A percentile compares a stretch with the other conserved stretches of the same genome.
These are phyloP conservation scores for Rhizopus arrhizus DNA, from an alignment of 371 early-diverging fungal genomes.

Conservation along the genomic window DNA sequence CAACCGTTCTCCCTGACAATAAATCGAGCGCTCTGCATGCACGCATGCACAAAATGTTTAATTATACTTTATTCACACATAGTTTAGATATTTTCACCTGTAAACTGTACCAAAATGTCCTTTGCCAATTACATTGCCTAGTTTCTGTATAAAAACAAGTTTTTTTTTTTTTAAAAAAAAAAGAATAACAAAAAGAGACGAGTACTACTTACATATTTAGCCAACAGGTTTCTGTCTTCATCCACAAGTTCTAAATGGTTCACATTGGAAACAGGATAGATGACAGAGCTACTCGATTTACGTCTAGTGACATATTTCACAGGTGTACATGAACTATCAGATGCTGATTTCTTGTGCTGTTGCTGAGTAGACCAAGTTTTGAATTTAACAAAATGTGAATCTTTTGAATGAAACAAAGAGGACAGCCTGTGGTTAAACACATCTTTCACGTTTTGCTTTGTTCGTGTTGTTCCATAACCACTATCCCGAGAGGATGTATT, in stretches of 20 bases:
- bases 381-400: constrained; percentile 26
- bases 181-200: neutral
- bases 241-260: constrained; percentile 31
- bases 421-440: constrained; percentile 23
- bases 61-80: neutral
- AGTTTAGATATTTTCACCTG: constrained; percentile 29
- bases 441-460: constrained; percentile 17
- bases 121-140: constrained; percentile 90
- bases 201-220: constrained; percentile 50
- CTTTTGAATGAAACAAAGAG: constrained; percentile 16
- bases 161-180: neutral
- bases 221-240: constrained; percentile 51
- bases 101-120: constrained; percentile 92
- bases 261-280: no score
- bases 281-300: constrained; percentile 1
- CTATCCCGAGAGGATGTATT: constrained; percentile 30
- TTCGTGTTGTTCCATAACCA: constrained; percentile 25
- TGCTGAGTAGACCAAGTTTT: constrained; percentile 24
- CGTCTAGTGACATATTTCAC: neutral
- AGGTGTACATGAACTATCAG: neutral
- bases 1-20: constrained; percentile 85
- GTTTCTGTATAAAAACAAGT: constrained; percentile 51
- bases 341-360: neutral
- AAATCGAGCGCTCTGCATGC: constrained; percentile 73
- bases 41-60: neutral